A percentile compares a stretch with the other conserved stretches of the same genome.
These are phyloP conservation scores for Stellera chamaejasme DNA, from an alignment of 345 rosid genomes.

Conservation along the genomic window DNA sequence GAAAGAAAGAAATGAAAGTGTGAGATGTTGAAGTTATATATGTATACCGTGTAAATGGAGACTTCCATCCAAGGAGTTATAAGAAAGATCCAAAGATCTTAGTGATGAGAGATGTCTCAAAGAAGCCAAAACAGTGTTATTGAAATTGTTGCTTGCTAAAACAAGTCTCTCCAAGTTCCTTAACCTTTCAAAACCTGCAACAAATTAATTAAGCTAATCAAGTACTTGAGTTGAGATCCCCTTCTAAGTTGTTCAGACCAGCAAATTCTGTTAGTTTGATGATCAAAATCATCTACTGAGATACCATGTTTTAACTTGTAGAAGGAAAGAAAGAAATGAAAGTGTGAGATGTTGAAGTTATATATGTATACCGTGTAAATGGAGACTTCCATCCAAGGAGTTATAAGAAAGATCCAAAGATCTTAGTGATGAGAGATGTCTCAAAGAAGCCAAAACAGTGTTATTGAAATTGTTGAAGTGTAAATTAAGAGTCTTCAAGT, in stretches of 20 bases:
- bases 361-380: background rate
- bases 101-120: background rate
- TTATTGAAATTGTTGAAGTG: background rate
- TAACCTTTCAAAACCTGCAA: background rate
- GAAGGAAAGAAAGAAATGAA: background rate
- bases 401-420: background rate
- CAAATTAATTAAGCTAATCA: background rate
- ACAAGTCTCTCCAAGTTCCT: background rate
- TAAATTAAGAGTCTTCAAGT: background rate
- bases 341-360: too few relatives aligned
- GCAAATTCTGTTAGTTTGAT: background rate
- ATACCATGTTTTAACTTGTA: background rate
- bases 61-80: background rate
- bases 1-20: background rate
- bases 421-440: background rate
- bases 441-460: background rate
- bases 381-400: background rate
- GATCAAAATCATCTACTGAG: background rate
- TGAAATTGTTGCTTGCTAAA: background rate
- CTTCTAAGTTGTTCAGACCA: constrained; percentile 4
- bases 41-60: background rate
- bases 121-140: background rate
- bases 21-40: background rate
- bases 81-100: background rate
- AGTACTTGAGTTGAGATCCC: background rate